Conservation (phyloP, 176 grass and related monocot genomes). For the Musa beccarii region DNA sequence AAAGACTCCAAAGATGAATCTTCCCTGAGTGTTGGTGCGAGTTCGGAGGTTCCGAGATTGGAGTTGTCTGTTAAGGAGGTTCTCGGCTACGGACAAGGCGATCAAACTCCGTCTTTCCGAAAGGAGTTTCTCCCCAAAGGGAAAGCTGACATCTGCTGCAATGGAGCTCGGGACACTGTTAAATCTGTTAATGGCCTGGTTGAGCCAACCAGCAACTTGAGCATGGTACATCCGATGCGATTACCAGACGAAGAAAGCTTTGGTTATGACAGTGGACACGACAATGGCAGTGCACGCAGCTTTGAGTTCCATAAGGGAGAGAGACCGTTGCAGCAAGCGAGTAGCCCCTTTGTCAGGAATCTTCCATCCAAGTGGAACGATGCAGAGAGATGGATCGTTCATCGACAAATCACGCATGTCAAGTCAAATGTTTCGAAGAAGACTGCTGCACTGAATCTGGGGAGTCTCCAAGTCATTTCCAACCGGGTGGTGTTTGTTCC, state of each 20-base stretch:
- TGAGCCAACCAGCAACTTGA: slow-evolving; percentile 8
- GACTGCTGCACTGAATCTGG: background rate
- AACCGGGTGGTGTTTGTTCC: slow-evolving; percentile 26
- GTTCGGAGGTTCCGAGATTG: slow-evolving; percentile 28
- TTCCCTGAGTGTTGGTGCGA: background rate
- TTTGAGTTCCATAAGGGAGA: slow-evolving; percentile 79
- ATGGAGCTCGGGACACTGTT: background rate
- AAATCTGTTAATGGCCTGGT: background rate
- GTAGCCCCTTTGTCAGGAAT: slow-evolving; percentile 42
- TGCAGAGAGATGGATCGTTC: slow-evolving; percentile 87
- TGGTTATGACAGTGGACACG: slow-evolving; percentile 32
- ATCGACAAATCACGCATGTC: slow-evolving; percentile 62
- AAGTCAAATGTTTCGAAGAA: slow-evolving; percentile 70
- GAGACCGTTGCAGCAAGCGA: slow-evolving; percentile 18
- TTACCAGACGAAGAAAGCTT: slow-evolving; percentile 19
- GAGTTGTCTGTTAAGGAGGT: slow-evolving; percentile 12
- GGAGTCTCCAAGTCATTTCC: slow-evolving; percentile 12
- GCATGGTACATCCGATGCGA: slow-evolving; percentile 4
- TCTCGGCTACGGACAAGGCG: background rate
- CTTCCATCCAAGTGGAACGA: slow-evolving; percentile 99
- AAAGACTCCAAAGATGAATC: slow-evolving; percentile 19
- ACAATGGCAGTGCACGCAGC: slow-evolving; percentile 21
- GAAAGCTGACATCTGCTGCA: slow-evolving; percentile 3
- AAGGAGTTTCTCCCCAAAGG: slow-evolving; percentile 6
- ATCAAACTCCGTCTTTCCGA: slow-evolving; percentile 2